Evolutionary conservation across 768 basidiomycete species (phyloP).

Genomic region (Boletus subparvulus): DNA sequence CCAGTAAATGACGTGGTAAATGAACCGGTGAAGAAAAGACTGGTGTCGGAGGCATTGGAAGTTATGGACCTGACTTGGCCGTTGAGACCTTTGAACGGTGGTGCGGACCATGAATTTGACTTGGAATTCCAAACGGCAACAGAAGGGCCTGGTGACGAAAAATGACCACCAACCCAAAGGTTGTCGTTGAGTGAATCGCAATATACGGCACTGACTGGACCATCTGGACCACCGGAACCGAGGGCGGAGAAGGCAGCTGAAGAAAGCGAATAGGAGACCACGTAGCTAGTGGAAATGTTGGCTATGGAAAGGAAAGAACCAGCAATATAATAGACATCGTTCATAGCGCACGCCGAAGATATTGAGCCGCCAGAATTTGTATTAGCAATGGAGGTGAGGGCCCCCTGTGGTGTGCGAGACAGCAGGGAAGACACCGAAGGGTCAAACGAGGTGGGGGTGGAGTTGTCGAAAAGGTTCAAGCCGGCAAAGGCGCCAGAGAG

Average conservation of each 20-base stretch:
- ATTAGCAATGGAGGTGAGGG: conserved; percentile 66
- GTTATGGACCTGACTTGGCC: conserved; percentile 74
- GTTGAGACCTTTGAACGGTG: conserved; percentile 80
- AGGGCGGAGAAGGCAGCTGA: conserved; percentile 59
- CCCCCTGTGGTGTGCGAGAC: conserved; percentile 61
- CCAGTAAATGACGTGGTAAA: conserved; percentile 77
- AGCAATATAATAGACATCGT: conserved; percentile 71
- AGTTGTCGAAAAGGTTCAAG: conserved; percentile 70
- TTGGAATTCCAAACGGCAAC: conserved; percentile 72
- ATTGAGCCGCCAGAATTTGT: conserved; percentile 83
- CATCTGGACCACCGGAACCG: conserved; percentile 70
- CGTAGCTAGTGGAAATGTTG: conserved; percentile 58
- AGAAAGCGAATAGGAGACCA: conserved; percentile 72
- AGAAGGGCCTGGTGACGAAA: conserved; percentile 63
- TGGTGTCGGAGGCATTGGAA: conserved; percentile 64
- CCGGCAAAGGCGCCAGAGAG: conserved; percentile 88
- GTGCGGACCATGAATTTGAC: conserved; percentile 65
- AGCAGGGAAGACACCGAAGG: conserved; percentile 71
- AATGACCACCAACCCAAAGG: conserved; percentile 78
- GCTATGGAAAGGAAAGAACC: conserved; percentile 80
- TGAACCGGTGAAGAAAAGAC: conserved; percentile 85
- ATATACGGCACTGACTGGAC: conserved; percentile 66
- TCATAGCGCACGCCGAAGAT: conserved; percentile 67
- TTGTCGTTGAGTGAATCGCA: conserved; percentile 68
- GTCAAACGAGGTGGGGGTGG: conserved; percentile 58